phyloP scores from a whole-genome alignment of 768 basidiomycete species.

The Lactifluus subvellereus region DNA sequence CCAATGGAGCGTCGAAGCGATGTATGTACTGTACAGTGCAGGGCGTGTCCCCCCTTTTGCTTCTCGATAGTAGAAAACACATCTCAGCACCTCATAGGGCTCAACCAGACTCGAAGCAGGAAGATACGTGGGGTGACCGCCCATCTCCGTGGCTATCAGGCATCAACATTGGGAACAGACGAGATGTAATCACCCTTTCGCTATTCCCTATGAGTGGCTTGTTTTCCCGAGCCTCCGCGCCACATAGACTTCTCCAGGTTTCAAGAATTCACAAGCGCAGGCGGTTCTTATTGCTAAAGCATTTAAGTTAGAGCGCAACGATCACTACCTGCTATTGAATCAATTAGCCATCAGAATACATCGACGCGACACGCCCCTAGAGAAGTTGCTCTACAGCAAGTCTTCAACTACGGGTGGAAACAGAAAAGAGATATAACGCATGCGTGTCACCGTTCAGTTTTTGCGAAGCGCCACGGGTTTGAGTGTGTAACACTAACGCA shows the following conservation, averaged over 20 bases:
- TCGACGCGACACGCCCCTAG: neutral
- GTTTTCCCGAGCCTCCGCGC: neutral
- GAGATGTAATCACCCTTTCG: too few species aligned
- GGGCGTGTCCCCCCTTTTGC: too few species aligned
- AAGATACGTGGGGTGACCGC: neutral
- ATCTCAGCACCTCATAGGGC: neutral
- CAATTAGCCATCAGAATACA: neutral
- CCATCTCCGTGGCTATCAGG: too few species aligned
- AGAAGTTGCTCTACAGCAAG: too few species aligned
- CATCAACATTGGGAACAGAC: too few species aligned
- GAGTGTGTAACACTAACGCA: too few species aligned
- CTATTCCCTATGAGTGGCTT: neutral
- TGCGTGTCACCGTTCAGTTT: too few species aligned
- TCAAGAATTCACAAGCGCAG: neutral
- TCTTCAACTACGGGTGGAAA: too few species aligned
- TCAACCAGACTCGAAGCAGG: neutral
- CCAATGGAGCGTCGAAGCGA: too few species aligned
- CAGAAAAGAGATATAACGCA: too few species aligned
- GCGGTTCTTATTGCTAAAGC: neutral
- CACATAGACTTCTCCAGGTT: neutral
- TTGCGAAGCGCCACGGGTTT: too few species aligned
- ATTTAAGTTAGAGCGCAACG: neutral
- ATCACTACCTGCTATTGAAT: neutral
- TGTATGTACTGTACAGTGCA: too few species aligned
- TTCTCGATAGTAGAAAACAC: neutral